phyloP scores from a whole-genome alignment of 176 grass and related monocot genomes.

The maize (Zea mays) region DNA sequence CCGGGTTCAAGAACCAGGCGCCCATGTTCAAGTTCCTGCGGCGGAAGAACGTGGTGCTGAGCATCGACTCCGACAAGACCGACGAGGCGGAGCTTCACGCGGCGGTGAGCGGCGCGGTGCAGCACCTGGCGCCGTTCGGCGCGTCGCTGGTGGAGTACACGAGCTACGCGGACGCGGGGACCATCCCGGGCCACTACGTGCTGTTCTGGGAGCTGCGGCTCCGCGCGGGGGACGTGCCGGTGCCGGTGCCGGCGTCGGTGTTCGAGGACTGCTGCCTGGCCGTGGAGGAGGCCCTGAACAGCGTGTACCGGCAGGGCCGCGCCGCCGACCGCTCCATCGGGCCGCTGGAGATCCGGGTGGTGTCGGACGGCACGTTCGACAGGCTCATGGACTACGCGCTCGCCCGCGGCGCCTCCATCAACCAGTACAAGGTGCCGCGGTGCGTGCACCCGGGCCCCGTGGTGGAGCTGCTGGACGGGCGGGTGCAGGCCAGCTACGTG shows the following conservation, averaged over 20 bases:
- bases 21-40: conserved; percentile 65
- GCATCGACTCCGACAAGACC: conserved; percentile 71
- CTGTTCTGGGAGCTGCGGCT: conserved; percentile 77
- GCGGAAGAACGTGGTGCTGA: conserved; percentile 69
- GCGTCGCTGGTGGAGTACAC: conserved; percentile 79
- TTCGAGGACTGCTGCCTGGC: conserved; percentile 65
- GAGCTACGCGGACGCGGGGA: conserved; percentile 50
- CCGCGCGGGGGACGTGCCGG: background rate
- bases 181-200: conserved; percentile 69
- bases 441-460: conserved; percentile 55
- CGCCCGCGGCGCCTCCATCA: conserved; percentile 58
- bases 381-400: conserved; percentile 73
- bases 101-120: conserved; percentile 48
- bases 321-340: conserved; percentile 55
- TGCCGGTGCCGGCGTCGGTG: conserved; percentile 42
- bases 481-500: conserved; percentile 43
- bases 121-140: conserved; percentile 44
- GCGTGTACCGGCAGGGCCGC: conserved; percentile 65
- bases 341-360: conserved; percentile 65
- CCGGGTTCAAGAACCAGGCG: conserved; percentile 66
- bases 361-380: conserved; percentile 53
- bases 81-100: conserved; percentile 73
- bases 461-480: conserved; percentile 47
- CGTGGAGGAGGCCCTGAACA: conserved; percentile 60
- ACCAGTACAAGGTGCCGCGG: conserved; percentile 79